Conservation (phyloP, 2,329 filamentous ascomycete genomes). For the Leptographium radiaticola region DNA sequence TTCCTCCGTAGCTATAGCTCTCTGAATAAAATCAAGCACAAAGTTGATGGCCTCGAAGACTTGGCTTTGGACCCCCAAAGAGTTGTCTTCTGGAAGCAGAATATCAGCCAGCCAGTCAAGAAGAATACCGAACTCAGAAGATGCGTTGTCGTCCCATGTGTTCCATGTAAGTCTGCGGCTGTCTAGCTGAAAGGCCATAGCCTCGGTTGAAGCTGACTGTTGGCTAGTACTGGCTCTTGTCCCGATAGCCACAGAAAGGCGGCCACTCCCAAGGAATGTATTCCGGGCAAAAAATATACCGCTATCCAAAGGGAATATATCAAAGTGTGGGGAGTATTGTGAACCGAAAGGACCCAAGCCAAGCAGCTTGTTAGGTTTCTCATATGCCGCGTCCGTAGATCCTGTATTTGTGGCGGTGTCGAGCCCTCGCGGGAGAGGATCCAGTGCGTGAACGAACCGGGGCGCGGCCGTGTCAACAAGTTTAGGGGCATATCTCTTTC, state of each 20-base stretch:
- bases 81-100: background rate
- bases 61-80: background rate
- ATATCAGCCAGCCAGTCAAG: conserved; percentile 36
- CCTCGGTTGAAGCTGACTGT: conserved; percentile 14
- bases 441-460: conserved; percentile 38
- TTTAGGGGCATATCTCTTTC: conserved; percentile 30
- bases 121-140: conserved; percentile 49
- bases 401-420: background rate
- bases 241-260: conserved; percentile 27
- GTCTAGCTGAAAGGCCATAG: conserved; percentile 25
- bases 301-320: conserved; percentile 42
- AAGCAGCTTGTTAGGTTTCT: conserved; percentile 25
- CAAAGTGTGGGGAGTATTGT: conserved; percentile 49
- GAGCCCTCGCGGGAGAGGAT: conserved; percentile 28
- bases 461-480: conserved; percentile 36
- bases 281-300: conserved; percentile 46
- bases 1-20: conserved; percentile 26
- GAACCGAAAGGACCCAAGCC: conserved; percentile 49
- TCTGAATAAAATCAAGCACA: conserved; percentile 32
- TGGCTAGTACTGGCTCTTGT: conserved; percentile 15
- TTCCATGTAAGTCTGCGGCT: conserved; percentile 40
- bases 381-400: conserved; percentile 1
- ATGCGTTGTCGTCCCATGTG: conserved; percentile 41
- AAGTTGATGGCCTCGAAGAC: conserved; percentile 27
- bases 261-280: conserved; percentile 44